Percentiles rank a stretch among this genome's conserved stretches.
phyloP scores from a whole-genome alignment of 805 yeast species.

The Cyberlindnera xylosilytica region DNA sequence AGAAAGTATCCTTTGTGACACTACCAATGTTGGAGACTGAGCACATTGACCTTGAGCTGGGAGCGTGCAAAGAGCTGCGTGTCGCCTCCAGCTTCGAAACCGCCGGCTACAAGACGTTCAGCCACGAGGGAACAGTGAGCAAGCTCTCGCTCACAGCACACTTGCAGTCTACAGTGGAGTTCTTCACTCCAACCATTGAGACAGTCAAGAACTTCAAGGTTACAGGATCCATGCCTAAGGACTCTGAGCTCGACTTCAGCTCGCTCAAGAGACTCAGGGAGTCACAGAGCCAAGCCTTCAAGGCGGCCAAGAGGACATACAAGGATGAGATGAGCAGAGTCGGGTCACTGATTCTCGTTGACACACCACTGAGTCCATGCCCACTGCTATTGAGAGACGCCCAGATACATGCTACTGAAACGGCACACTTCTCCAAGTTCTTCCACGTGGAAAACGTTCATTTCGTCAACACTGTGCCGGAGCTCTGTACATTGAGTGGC shows the following conservation, averaged over 20 bases:
- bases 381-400: neutral
- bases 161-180: neutral
- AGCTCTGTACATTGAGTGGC: neutral
- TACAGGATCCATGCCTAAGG: neutral
- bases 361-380: neutral
- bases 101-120: neutral
- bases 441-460: neutral
- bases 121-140: neutral
- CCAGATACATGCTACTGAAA: neutral
- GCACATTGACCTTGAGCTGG: neutral
- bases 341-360: neutral
- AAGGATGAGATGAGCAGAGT: constrained; percentile 1
- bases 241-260: neutral
- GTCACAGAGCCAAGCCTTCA: neutral
- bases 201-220: neutral
- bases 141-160: neutral
- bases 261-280: neutral
- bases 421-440: neutral
- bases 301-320: neutral
- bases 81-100: neutral
- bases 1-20: neutral
- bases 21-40: neutral
- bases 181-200: neutral
- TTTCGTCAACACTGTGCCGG: neutral
- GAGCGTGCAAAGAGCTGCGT: neutral